A percentile compares a stretch with the other conserved stretches of the same genome.
Evolutionary conservation across 495 filamentous ascomycete genomes (phyloP).

Genomic region (Haplographium delicatum): DNA sequence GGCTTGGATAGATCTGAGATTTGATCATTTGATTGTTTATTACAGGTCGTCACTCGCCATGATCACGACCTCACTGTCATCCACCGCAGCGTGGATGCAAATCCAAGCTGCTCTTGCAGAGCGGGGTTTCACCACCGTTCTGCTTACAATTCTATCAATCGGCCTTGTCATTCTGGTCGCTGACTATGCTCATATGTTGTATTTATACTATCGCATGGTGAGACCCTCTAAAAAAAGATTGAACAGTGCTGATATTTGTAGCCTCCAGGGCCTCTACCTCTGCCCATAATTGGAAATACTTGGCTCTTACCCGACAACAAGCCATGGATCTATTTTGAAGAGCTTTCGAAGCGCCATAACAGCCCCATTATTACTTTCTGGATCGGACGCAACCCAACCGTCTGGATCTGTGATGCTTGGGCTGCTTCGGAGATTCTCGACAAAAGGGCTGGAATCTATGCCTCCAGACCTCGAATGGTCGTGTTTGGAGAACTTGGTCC

Average conservation of each 20-base stretch:
- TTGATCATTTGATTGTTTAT: not conserved
- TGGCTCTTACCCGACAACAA: slow-evolving; percentile 53
- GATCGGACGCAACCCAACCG: slow-evolving; percentile 57
- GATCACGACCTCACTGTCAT: not conserved
- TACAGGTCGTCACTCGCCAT: not conserved
- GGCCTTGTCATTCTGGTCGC: slow-evolving; percentile 29
- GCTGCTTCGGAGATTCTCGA: slow-evolving; percentile 50
- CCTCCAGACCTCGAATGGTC: slow-evolving; percentile 47
- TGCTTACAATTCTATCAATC: slow-evolving; percentile 25
- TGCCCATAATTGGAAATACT: slow-evolving; percentile 51
- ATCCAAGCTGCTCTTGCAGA: slow-evolving; percentile 5
- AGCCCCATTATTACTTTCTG: slow-evolving; percentile 56
- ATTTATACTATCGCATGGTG: slow-evolving; percentile 38
- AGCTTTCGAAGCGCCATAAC: slow-evolving; percentile 47
- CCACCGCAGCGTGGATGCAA: slow-evolving; percentile 10
- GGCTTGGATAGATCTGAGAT: not conserved
- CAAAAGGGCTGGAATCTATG: slow-evolving; percentile 51
- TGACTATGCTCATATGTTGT: slow-evolving; percentile 47
- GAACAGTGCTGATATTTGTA: slow-evolving; percentile 16
- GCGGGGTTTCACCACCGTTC: slow-evolving; percentile 6
- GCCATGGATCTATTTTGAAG: slow-evolving; percentile 61
- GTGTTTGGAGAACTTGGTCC: slow-evolving; percentile 56
- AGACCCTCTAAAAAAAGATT: not conserved
- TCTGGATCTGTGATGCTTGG: slow-evolving; percentile 65
- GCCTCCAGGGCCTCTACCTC: slow-evolving; percentile 53